Conservation (phyloP, 2,329 filamentous ascomycete genomes). For the Scytalidium lignicola region DNA sequence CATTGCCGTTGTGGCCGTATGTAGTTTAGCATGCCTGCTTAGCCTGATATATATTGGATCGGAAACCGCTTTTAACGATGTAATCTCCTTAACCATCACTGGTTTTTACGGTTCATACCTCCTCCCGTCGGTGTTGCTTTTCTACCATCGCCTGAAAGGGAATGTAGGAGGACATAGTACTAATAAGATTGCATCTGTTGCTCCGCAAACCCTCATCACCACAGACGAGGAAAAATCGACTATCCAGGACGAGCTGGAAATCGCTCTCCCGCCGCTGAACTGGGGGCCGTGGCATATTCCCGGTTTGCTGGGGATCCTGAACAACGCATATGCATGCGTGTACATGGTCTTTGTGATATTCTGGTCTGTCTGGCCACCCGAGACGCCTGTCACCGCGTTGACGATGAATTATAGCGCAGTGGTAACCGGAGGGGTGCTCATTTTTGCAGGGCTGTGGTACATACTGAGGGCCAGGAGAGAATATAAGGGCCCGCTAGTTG, state of each 20-base stretch:
- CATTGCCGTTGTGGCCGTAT: slow-evolving; percentile 15
- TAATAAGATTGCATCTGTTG: slow-evolving; percentile 6
- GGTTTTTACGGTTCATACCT: slow-evolving; percentile 40
- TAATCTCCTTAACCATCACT: slow-evolving; percentile 37
- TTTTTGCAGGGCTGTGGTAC: slow-evolving; percentile 38
- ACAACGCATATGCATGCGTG: slow-evolving; percentile 47
- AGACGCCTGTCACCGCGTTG: slow-evolving; percentile 34
- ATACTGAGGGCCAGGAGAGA: slow-evolving; percentile 28
- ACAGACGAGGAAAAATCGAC: slow-evolving; percentile 9
- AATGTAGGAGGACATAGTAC: slow-evolving; percentile 2
- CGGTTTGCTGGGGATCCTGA: slow-evolving; percentile 44
- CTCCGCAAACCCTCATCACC: slow-evolving; percentile 4
- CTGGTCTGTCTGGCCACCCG: slow-evolving; percentile 46
- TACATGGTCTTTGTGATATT: slow-evolving; percentile 52
- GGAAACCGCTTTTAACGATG: slow-evolving; percentile 35
- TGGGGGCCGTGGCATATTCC: slow-evolving; percentile 54
- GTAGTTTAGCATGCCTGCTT: slow-evolving; percentile 24
- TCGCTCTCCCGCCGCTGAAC: slow-evolving; percentile 23
- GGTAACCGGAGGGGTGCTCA: slow-evolving; percentile 29
- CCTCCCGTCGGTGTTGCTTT: slow-evolving; percentile 23
- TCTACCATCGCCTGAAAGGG: slow-evolving; percentile 3
- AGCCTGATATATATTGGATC: slow-evolving; percentile 35
- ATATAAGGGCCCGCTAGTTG: slow-evolving; percentile 30
- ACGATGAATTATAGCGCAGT: slow-evolving; percentile 46
- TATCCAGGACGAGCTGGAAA: slow-evolving; percentile 11